These are phyloP conservation scores for Magnolia officinalis DNA, from an alignment of 164 flowering plant genomes.

Conservation along the genomic window DNA sequence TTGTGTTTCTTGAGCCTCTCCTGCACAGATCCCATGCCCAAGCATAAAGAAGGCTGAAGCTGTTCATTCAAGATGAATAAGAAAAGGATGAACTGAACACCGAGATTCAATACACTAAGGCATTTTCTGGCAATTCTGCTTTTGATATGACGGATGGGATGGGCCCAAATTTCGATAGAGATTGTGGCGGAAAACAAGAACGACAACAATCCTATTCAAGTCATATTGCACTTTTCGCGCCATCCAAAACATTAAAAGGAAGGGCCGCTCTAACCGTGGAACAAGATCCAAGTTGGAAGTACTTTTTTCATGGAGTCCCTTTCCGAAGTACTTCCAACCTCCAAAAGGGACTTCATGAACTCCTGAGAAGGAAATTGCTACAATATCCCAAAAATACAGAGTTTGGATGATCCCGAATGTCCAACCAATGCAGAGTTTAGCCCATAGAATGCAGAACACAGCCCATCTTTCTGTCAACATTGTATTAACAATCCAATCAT, in stretches of 20 bases:
- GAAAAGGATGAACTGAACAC: background rate
- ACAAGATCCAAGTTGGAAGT: too few species aligned
- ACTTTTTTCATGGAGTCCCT: background rate
- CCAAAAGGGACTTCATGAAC: background rate
- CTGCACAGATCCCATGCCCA: conserved; percentile 12
- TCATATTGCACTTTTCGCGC: background rate
- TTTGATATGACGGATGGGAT: background rate
- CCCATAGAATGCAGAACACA: background rate
- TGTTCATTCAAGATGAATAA: background rate
- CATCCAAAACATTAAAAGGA: too few species aligned
- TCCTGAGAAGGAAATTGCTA: background rate
- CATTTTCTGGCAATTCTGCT: background rate
- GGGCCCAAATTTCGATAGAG: background rate
- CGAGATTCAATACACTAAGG: background rate
- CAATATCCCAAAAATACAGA: background rate
- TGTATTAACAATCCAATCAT: background rate
- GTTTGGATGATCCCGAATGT: background rate
- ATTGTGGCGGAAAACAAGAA: background rate
- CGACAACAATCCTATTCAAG: background rate
- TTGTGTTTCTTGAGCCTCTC: conserved; percentile 25
- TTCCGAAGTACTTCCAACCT: background rate
- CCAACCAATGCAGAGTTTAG: background rate
- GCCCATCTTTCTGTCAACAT: background rate
- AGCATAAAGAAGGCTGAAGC: background rate
- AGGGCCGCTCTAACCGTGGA: too few species aligned